Evolutionary conservation across 2,329 filamentous ascomycete species (phyloP), one percentile per base, ranked within the genome.

Genomic region (Pestalotiopsis sp.): DNA sequence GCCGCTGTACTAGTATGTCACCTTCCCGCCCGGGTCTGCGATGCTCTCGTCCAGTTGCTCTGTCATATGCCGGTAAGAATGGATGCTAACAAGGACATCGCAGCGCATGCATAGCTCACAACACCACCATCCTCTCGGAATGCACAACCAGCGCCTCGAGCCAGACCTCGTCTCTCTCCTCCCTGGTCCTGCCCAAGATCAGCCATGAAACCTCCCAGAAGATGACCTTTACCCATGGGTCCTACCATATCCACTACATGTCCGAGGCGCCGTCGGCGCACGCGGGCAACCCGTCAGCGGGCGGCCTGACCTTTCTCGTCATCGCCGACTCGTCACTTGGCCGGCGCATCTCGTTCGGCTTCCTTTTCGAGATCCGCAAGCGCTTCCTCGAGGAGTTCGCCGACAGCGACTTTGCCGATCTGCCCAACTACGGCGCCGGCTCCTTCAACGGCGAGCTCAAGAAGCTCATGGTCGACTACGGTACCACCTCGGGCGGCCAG

Each of bases 171-270:
- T 94, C 92, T 13, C 92, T 98, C 75, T 94, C 95, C 73, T 96
- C 94, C 59, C 86, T 98, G 75, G 94, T 99, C 84, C 93, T 99
- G 59, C 96, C 97, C 69, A 97, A 97, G 81, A 97, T 99, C 85
- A 87, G 88, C 68, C 96, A 99, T 84, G 83, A 86, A 72, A 84
- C 87, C 38, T 87, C 94, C 1, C 91, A 97, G 78, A 98, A 98
- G 83, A 89, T 97, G 73, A 98, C 95, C 67, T 98, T 97, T 84
- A 97, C 94, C 56, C 94, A 98, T 81, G 93, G 94, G 82, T 86
- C 91, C 70, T 91, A 97, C 80, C 94, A 96, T 85, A 96, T 98
- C 81, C 95, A 99, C 87, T 98, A 97, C 86, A 92, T 98, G 78
- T 89, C 95, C 76, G 93, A 96, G 78, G 90, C 94, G 0, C 91